Evolutionary conservation across 1,284 basidiomycete species (phyloP).

Genomic region (Fistulina hepatica): DNA sequence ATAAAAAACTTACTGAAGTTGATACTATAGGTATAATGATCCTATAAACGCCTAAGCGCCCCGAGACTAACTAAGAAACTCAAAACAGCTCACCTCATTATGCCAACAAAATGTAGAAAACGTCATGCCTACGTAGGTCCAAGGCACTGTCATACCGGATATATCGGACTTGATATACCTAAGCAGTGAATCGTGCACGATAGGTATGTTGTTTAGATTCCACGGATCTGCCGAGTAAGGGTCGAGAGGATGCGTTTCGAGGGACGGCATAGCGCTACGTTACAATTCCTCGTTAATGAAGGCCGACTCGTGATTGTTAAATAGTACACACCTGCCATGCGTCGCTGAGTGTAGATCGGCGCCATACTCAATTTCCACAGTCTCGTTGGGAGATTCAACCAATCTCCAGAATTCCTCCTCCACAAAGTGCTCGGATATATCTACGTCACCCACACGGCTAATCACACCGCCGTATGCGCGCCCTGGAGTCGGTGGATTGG

Average conservation of each 20-base stretch:
- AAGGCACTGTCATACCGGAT: conserved; percentile 99
- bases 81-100: conserved; percentile 65
- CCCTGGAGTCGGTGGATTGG: conserved; percentile 47
- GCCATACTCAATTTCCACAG: conserved; percentile 97
- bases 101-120: conserved; percentile 99
- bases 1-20: conserved; percentile 69
- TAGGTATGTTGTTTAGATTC: conserved; percentile 98
- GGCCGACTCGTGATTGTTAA: neutral
- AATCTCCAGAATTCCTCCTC: conserved; percentile 97
- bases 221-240: conserved; percentile 86
- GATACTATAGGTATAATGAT: conserved; percentile 96
- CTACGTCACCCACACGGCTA: conserved; percentile 50
- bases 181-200: conserved; percentile 76
- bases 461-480: conserved; percentile 35
- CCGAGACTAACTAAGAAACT: conserved; percentile 10
- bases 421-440: conserved; percentile 80
- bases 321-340: conserved; percentile 71
- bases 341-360: conserved; percentile 97
- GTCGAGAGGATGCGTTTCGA: conserved; percentile 86
- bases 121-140: conserved; percentile 99
- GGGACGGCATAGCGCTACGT: conserved; percentile 93
- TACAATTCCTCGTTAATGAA: conserved; percentile 4
- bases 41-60: conserved; percentile 37
- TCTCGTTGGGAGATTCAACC: conserved; percentile 81
- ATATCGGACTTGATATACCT: conserved; percentile 98